phyloP scores from a whole-genome alignment of 805 yeast species.

The Nakazawaea ishiwadae region DNA sequence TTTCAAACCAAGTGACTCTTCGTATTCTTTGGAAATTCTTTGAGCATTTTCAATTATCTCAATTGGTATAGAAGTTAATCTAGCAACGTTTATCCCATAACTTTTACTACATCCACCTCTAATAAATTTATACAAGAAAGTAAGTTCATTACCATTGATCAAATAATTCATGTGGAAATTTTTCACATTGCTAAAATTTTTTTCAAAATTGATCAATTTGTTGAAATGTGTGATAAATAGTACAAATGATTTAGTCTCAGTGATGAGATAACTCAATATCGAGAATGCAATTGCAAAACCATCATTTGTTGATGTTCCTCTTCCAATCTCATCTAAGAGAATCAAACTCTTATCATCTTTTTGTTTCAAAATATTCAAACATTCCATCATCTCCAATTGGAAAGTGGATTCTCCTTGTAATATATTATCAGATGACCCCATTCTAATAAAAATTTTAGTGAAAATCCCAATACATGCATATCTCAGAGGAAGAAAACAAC shows the following conservation, averaged over 20 bases:
- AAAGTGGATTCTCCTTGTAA: conserved; percentile 78
- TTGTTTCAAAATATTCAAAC: conserved; percentile 47
- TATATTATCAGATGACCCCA: conserved; percentile 83
- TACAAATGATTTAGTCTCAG: conserved; percentile 32
- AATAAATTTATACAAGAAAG: conserved; percentile 48
- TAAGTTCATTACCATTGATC: conserved; percentile 27
- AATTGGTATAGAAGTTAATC: conserved; percentile 58
- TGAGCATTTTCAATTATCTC: conserved; percentile 42
- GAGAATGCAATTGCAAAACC: conserved; percentile 81
- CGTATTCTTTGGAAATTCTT: conserved; percentile 25
- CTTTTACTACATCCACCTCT: conserved; percentile 55
- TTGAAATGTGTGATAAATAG: conserved; percentile 87
- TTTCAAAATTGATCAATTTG: conserved; percentile 48
- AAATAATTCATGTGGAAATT: conserved; percentile 73
- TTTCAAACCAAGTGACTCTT: conserved; percentile 16
- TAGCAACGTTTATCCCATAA: conserved; percentile 84
- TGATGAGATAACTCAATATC: conserved; percentile 55
- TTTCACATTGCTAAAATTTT: conserved; percentile 35
- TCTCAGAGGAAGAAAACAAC: conserved; percentile 70
- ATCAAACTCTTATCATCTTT: conserved; percentile 55
- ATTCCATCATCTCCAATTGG: conserved; percentile 70
- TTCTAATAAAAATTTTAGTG: conserved; percentile 47
- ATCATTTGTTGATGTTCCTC: conserved; percentile 67
- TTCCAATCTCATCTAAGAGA: conserved; percentile 70
- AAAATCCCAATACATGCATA: conserved; percentile 59